Percentiles rank a stretch among this genome's conserved stretches.
Evolutionary conservation across 129 eudicot species (phyloP).

Genomic region (Chrysanthemum seticuspe): DNA sequence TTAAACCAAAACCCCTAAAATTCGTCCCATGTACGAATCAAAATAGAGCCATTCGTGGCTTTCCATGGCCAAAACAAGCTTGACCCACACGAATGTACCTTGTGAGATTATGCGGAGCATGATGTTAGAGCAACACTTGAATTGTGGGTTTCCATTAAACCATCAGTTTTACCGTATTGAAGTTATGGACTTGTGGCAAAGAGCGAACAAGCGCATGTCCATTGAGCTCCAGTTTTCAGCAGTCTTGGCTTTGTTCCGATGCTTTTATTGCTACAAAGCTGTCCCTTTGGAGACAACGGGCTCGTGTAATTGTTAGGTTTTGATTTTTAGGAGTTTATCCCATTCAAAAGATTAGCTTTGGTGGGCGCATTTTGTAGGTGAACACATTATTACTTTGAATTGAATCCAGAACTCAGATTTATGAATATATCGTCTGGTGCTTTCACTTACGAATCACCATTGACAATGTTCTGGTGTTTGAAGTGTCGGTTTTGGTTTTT

Average conservation of each 20-base stretch:
- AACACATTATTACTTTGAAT: constrained; percentile 27
- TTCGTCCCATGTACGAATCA: too few species aligned
- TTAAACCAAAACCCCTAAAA: too few species aligned
- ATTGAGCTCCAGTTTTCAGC: constrained; percentile 7
- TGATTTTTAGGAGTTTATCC: constrained; percentile 16
- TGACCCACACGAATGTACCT: neutral
- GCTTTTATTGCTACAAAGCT: constrained; percentile 18
- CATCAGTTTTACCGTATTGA: constrained; percentile 17
- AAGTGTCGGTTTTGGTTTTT: neutral
- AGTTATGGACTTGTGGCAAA: constrained; percentile 19
- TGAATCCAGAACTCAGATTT: constrained; percentile 28
- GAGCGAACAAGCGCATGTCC: constrained; percentile 10
- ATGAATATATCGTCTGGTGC: constrained; percentile 17
- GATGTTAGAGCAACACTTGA: constrained; percentile 8
- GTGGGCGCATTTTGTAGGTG: constrained; percentile 36
- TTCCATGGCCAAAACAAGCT: too few species aligned
- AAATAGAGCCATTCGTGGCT: too few species aligned
- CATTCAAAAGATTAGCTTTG: constrained; percentile 27
- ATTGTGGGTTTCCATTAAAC: constrained; percentile 5
- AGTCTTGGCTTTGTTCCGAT: constrained; percentile 9
- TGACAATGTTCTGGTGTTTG: constrained; percentile 8
- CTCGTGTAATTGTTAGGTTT: constrained; percentile 26
- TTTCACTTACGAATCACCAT: neutral
- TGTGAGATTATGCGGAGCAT: constrained; percentile 19
- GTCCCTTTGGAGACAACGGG: constrained; percentile 4